phyloP scores from a whole-genome alignment of 2,329 filamentous ascomycete genomes.

The Diaporthe sp. region DNA sequence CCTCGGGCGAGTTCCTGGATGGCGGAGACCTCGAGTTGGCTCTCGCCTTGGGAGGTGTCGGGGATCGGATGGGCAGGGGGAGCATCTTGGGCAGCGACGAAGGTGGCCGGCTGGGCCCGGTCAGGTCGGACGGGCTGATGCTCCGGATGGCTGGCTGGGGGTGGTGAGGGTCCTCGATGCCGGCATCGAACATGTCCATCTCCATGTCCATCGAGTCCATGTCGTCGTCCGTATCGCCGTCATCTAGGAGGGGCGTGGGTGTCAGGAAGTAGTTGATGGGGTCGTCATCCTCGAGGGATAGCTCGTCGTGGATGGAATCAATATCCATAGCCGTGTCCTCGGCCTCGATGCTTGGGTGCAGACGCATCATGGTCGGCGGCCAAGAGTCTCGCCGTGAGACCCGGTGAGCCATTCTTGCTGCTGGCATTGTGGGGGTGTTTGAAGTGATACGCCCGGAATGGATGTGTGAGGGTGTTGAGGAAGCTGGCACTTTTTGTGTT shows the following conservation, averaged over 20 bases:
- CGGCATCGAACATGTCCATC: constrained; percentile 69
- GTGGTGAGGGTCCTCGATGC: constrained; percentile 66
- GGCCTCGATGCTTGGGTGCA: constrained; percentile 59
- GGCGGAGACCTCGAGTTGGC: constrained; percentile 49
- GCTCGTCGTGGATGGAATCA: constrained; percentile 48
- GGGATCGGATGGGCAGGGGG: constrained; percentile 44
- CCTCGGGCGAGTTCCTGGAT: constrained; percentile 57
- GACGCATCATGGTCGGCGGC: constrained; percentile 65
- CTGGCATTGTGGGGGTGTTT: constrained; percentile 26
- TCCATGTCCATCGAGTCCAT: constrained; percentile 54
- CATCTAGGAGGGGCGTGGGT: constrained; percentile 59
- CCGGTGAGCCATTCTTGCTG: constrained; percentile 20
- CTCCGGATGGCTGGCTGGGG: constrained; percentile 64
- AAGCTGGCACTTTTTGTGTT: constrained; percentile 8
- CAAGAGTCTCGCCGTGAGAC: constrained; percentile 61
- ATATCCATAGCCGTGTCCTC: constrained; percentile 62
- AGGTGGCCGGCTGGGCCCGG: constrained; percentile 62
- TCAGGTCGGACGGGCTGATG: constrained; percentile 70
- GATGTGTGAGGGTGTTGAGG: background rate
- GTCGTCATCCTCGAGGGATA: constrained; percentile 62
- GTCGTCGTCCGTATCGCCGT: constrained; percentile 54
- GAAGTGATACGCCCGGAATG: background rate
- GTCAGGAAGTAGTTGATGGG: constrained; percentile 71
- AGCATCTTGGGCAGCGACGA: constrained; percentile 52
- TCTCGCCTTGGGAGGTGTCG: constrained; percentile 57